phyloP scores from a whole-genome alignment of 371 early-diverging fungal genomes.

The Mortierella polycephala region DNA sequence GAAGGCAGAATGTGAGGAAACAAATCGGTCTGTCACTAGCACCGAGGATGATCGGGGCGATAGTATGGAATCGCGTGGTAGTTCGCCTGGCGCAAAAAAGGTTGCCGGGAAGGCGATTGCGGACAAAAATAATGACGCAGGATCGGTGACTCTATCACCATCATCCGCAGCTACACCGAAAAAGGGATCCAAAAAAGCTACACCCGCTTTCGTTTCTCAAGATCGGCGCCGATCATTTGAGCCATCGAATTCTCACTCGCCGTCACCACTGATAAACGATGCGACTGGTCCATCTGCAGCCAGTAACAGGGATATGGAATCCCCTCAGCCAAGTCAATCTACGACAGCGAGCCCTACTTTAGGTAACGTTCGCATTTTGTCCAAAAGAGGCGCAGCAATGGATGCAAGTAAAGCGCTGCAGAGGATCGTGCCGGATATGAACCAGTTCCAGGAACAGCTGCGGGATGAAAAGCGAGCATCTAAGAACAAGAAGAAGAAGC shows the following conservation, averaged over 20 bases:
- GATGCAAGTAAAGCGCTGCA: conserved; percentile 39
- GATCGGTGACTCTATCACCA: too few relatives aligned
- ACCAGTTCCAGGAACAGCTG: conserved; percentile 43
- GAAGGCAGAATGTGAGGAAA: background rate
- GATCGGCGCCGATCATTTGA: too few relatives aligned
- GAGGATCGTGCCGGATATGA: conserved; percentile 52
- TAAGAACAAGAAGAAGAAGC: conserved; percentile 30
- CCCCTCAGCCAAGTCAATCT: background rate
- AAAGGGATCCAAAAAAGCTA: too few relatives aligned
- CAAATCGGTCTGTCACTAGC: background rate
- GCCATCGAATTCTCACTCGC: background rate
- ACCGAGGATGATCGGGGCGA: background rate
- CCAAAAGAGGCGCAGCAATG: conserved; percentile 42
- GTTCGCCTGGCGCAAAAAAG: too few relatives aligned
- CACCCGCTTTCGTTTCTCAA: too few relatives aligned
- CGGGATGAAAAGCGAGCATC: conserved; percentile 40
- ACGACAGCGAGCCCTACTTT: background rate
- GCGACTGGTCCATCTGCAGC: background rate
- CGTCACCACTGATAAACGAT: background rate
- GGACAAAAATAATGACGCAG: too few relatives aligned
- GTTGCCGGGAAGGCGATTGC: too few relatives aligned
- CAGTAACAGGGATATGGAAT: too few relatives aligned
- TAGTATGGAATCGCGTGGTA: too few relatives aligned
- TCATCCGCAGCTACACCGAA: too few relatives aligned
- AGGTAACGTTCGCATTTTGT: conserved; percentile 21